Base-by-base conservation (phyloP, 2,329 filamentous ascomycete genomes). In the Neofusicoccum parvum region DNA sequence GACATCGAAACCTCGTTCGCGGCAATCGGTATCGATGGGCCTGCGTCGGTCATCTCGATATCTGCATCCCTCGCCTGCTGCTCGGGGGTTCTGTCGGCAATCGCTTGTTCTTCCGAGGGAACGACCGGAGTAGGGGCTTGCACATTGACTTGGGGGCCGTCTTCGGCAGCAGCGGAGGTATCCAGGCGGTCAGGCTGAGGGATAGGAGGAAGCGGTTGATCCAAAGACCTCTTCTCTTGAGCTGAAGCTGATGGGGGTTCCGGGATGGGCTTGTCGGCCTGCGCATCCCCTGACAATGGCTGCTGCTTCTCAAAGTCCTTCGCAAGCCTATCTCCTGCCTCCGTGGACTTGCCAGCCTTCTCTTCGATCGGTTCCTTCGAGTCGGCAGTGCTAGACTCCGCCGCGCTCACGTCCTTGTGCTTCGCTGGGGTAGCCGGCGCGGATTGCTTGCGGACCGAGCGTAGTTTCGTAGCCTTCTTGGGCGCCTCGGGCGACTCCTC, bases 21-120 rank as follows among this genome's bases (percentile, higher is more conserved):
- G n/a, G 83, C 80, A 48, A 84, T 75, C 36, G 86, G 84, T 48
- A 84, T 72, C 39, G 78, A 74, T 34, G 81, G 76, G 5, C 72
- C 72, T 7, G 82, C 83, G 75, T 92, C 90, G 41, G 83, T 82
- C 87, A 92, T 92, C 64, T 88, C 83, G 64, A 89, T 81, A 69
- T 87, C 84, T 62, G 78, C 84, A 69, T 88, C 86, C 3, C 75
- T 72, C 58, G 78, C 73, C 66, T 80, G 76, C 69, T 84, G 82
- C 66, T 81, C 74, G 32, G 80, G 77, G 14, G 82, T 85, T 76
- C 80, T 71, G 76, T 86, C 72, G 75, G 82, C 72, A 79, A 86
- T 78, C 76, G 80, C 63, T 62, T 76, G 74, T 63, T 79, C 74
- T 51, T 79, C 72, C 51, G 73, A 77, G 10, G 78, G 75, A 51